Evolutionary conservation across 2,329 filamentous ascomycete species (phyloP).

Genomic region (Didymella sp.): DNA sequence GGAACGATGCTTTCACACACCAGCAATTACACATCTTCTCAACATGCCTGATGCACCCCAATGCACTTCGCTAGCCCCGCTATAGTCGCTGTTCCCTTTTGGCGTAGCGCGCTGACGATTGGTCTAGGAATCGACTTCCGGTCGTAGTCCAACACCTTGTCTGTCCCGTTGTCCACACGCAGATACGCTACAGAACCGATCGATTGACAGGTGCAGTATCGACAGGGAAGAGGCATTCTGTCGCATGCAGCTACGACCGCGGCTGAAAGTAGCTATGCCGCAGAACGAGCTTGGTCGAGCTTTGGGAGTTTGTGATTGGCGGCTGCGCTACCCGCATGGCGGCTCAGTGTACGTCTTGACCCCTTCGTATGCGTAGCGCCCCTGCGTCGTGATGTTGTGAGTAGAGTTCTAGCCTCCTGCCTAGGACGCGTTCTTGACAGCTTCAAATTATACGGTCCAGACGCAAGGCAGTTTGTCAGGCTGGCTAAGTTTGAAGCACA

Average conservation of each 20-base stretch:
- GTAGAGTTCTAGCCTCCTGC: background rate
- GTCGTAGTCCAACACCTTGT: background rate
- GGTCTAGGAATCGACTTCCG: background rate
- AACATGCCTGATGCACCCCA: slow-evolving; percentile 24
- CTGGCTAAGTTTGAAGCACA: background rate
- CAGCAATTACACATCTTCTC: slow-evolving; percentile 40
- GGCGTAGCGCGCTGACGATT: slow-evolving; percentile 1
- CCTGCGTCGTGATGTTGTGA: background rate
- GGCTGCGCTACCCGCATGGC: background rate
- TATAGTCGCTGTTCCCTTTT: background rate
- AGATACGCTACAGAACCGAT: background rate
- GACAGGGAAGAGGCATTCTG: background rate
- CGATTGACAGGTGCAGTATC: background rate
- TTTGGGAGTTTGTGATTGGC: background rate
- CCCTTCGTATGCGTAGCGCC: background rate
- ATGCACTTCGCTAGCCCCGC: background rate
- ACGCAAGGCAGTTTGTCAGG: background rate
- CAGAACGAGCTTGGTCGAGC: background rate
- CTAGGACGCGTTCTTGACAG: background rate
- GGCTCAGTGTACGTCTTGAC: background rate
- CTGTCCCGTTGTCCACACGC: background rate
- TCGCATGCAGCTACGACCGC: background rate
- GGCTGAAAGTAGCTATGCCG: background rate
- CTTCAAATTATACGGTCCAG: background rate
- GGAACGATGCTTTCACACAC: slow-evolving; percentile 33